Conservation (phyloP, 1,139 yeast species). For the Pichia kudriavzevii region DNA sequence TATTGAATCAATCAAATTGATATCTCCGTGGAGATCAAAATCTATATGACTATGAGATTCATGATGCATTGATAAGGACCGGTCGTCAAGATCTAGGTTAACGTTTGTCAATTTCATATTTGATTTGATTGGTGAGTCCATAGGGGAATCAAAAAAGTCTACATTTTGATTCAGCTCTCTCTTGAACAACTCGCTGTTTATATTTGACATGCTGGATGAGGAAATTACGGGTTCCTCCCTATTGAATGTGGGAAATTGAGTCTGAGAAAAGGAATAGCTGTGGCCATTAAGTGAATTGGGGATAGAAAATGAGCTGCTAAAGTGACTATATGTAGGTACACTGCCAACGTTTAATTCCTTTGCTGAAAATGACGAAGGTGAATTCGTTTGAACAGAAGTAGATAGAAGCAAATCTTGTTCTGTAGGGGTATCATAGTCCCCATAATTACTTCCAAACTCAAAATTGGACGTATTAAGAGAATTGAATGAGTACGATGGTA, state of each 20-base stretch:
- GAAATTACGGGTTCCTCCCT: too few species aligned
- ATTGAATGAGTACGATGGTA: background rate
- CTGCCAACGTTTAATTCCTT: conserved; percentile 12
- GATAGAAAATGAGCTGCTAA: conserved; percentile 16
- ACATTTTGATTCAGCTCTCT: background rate
- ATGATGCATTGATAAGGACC: conserved; percentile 9
- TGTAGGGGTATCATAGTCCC: conserved; percentile 9
- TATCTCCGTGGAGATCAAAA: conserved; percentile 24
- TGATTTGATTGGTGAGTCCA: conserved; percentile 13
- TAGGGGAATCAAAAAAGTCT: conserved; percentile 6
- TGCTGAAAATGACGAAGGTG: conserved; percentile 10
- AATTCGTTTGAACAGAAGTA: conserved; percentile 13
- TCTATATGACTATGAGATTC: conserved; percentile 8
- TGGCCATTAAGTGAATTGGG: conserved; percentile 12
- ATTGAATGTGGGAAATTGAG: conserved; percentile 11
- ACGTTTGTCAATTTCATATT: background rate
- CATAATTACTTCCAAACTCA: conserved; percentile 2
- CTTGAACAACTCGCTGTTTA: background rate
- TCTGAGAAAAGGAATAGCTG: conserved; percentile 6
- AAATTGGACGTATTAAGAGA: background rate
- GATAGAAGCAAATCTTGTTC: conserved; percentile 15
- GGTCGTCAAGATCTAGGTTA: too few species aligned
- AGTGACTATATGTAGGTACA: conserved; percentile 19
- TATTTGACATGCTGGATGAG: too few species aligned
- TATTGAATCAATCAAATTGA: conserved; percentile 21